These are phyloP conservation scores for Carpinus fangiana DNA, from an alignment of 306 rosid species.

Conservation along the genomic window DNA sequence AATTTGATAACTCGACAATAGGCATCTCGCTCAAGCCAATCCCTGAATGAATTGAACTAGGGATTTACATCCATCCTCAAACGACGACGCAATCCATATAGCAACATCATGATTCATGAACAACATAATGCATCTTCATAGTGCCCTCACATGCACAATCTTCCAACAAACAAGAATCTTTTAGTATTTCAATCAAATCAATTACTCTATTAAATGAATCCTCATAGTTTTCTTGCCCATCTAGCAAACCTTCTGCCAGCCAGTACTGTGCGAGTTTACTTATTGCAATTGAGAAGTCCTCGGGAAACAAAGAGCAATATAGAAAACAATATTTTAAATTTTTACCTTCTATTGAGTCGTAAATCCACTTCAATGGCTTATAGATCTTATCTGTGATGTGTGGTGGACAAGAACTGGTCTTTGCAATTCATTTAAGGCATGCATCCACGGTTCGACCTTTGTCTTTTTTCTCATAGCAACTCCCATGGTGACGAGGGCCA, in stretches of 20 bases:
- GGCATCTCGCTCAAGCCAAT: neutral
- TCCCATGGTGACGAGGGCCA: conserved; percentile 19
- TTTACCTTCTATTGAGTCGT: conserved; percentile 19
- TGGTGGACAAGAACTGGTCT: neutral
- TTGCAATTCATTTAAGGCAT: neutral
- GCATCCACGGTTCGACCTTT: conserved; percentile 21
- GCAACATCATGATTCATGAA: no score
- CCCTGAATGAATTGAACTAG: neutral
- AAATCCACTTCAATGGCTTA: conserved; percentile 14
- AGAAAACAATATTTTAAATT: conserved; percentile 17
- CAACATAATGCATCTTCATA: conserved; percentile 25
- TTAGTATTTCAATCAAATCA: conserved; percentile 21
- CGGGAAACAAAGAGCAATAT: conserved; percentile 23
- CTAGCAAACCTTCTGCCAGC: no score
- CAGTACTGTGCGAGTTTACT: conserved; percentile 16
- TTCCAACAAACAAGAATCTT: conserved; percentile 29
- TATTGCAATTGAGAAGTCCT: conserved; percentile 12
- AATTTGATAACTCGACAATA: neutral
- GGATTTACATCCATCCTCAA: neutral
- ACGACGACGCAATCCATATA: neutral
- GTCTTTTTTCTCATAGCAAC: conserved; percentile 11
- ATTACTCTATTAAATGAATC: conserved; percentile 12
- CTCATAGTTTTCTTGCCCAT: conserved; percentile 4
- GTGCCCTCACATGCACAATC: neutral
- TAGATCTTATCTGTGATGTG: neutral